Evolutionary conservation across 306 rosid genomes (phyloP), one percentile per base, ranked within the genome.

Genomic region (Gleditsia sinensis): DNA sequence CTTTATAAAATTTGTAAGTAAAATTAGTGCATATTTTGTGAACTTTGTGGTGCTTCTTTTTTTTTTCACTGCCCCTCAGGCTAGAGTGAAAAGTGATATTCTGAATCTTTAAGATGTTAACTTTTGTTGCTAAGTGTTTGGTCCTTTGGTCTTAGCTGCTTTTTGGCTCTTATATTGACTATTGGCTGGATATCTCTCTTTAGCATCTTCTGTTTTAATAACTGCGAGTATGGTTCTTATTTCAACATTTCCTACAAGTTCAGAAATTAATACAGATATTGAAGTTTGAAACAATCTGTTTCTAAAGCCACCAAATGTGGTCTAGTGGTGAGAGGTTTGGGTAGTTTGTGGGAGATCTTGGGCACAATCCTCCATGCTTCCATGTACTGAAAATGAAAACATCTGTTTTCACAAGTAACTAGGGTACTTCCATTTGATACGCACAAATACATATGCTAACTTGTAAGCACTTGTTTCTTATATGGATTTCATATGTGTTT

Each of bases 401-500:
- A 32, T 32, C 16, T 50, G 12, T 42, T 54, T 57, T 19, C 8
- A 6, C 19, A 17, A 53, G 65, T 62, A 68, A 67, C 45, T 73
- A 43, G 16, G 51, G 30, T 49, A 49, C 28, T 78, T 61, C 61
- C 53, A 32, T 25, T 9, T 9, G 76, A 43, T 56, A 40, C 42
- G 19, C 36, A 36, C 62, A 54, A 20, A 74, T 45, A 56, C 20
- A 23, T 34, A 12, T 43, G 64, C 75, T 56, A 43, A 53, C 64
- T 67, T 77, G 57, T 66, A 12, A 71, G 36, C 7, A 34, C 3
- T 28, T 45, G 71, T 68, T 17, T 77, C 46, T 24, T 62, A 61
- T 63, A 65, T 77, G 69, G 43, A 55, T 30, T 74, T 62, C 17
- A 76, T 20, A 6, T 63, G 36, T 76, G 64, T 46, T 36, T 59